Conservation (phyloP, 1,284 basidiomycete genomes). For the Porodaedalea pini region DNA sequence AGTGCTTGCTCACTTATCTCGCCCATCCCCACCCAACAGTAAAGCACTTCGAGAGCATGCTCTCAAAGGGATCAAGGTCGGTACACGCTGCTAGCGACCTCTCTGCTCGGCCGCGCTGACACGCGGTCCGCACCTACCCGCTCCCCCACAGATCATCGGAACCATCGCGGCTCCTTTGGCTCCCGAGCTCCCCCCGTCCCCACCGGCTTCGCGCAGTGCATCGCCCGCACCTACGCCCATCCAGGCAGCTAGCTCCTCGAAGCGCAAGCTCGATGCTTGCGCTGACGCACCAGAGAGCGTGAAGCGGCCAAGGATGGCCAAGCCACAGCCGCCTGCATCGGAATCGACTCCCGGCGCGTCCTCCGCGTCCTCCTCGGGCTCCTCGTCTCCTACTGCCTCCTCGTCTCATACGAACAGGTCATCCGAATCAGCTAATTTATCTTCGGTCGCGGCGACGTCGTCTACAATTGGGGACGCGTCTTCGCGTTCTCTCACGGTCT, state of each 20-base stretch:
- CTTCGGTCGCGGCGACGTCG: constrained; percentile 22
- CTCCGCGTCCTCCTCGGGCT: constrained; percentile 2
- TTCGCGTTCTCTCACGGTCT: constrained; percentile 37
- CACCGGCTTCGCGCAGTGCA: constrained; percentile 57
- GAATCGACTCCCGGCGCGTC: constrained; percentile 2
- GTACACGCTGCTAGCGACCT: constrained; percentile 21
- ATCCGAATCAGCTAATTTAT: constrained; percentile 29
- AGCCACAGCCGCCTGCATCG: constrained; percentile 20
- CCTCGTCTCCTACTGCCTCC: constrained; percentile 20
- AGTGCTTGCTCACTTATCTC: background rate
- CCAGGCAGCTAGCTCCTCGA: constrained; percentile 32
- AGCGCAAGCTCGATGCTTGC: constrained; percentile 55
- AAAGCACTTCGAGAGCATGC: constrained; percentile 61
- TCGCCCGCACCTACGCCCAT: constrained; percentile 46
- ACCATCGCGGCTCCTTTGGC: constrained; percentile 52
- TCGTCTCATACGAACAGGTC: constrained; percentile 7
- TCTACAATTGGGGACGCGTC: constrained; percentile 33
- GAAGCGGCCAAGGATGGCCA: constrained; percentile 53
- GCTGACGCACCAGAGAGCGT: constrained; percentile 39
- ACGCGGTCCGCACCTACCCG: background rate
- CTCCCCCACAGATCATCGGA: constrained; percentile 51
- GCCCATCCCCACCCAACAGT: constrained; percentile 33
- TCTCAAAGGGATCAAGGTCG: constrained; percentile 55
- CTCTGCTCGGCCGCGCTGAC: background rate
- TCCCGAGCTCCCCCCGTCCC: constrained; percentile 61